phyloP scores from a whole-genome alignment of 805 yeast genomes.

The Suhomyces emberorum region DNA sequence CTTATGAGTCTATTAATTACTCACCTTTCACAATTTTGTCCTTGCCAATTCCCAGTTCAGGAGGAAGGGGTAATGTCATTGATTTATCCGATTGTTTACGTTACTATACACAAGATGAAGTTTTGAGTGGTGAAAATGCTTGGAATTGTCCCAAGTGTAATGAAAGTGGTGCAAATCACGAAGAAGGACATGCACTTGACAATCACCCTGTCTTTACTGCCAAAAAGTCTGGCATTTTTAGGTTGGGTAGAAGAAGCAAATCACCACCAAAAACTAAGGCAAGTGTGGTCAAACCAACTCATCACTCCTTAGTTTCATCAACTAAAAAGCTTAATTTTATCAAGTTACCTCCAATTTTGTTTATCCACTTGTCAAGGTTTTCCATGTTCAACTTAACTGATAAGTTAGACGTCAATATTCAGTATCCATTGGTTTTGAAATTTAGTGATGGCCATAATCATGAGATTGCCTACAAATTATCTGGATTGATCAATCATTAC shows the following conservation, averaged over 20 bases:
- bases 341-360: constrained; percentile 35
- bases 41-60: constrained; percentile 53
- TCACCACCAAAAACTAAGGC: constrained; percentile 23
- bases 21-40: constrained; percentile 61
- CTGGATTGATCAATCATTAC: constrained; percentile 66
- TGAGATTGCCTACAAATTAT: constrained; percentile 47
- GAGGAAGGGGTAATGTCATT: constrained; percentile 20
- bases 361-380: constrained; percentile 41
- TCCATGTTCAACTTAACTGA: constrained; percentile 52
- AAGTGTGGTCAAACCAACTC: constrained; percentile 1
- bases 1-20: constrained; percentile 55
- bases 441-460: constrained; percentile 37
- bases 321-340: constrained; percentile 29
- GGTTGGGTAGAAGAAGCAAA: constrained; percentile 31
- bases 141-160: constrained; percentile 81
- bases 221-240: constrained; percentile 34
- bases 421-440: constrained; percentile 53
- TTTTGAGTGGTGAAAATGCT: constrained; percentile 70
- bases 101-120: constrained; percentile 61
- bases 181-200: constrained; percentile 16
- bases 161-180: constrained; percentile 19
- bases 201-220: constrained; percentile 37
- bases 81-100: constrained; percentile 61
- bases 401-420: constrained; percentile 47
- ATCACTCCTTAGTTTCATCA: constrained; percentile 11